Evolutionary conservation across 2,329 filamentous ascomycete species (phyloP).

Genomic region (Aspergillus ustus): DNA sequence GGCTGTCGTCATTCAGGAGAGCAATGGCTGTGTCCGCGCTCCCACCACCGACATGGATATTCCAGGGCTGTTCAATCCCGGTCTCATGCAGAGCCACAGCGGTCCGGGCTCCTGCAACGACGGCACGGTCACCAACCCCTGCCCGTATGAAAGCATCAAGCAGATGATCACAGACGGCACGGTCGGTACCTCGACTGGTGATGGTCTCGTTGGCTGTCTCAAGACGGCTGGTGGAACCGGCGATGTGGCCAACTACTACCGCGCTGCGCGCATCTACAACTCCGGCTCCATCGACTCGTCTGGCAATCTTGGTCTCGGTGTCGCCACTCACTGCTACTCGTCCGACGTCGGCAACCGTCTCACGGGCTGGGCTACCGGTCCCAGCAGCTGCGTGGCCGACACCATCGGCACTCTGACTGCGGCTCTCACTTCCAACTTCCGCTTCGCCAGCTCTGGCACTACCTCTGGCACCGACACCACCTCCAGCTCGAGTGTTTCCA

Average conservation of each 20-base stretch:
- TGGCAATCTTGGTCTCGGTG: constrained; percentile 38
- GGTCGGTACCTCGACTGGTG: constrained; percentile 39
- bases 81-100: constrained; percentile 40
- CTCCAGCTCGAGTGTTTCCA: not conserved
- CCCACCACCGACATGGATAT: constrained; percentile 39
- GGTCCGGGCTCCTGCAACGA: constrained; percentile 41
- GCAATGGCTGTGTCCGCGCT: constrained; percentile 51
- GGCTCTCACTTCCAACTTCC: constrained; percentile 20
- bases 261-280: constrained; percentile 48
- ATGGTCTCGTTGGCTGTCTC: constrained; percentile 42
- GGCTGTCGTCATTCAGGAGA: constrained; percentile 53
- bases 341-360: constrained; percentile 37
- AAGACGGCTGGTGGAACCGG: constrained; percentile 28
- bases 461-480: not conserved
- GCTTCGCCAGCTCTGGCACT: constrained; percentile 8
- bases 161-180: constrained; percentile 48
- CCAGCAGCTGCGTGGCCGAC: constrained; percentile 24
- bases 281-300: constrained; percentile 41
- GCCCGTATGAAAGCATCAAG: constrained; percentile 33
- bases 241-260: constrained; percentile 34
- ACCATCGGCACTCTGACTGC: constrained; percentile 22
- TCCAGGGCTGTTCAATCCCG: constrained; percentile 49
- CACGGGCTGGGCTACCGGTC: constrained; percentile 29
- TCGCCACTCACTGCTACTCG: constrained; percentile 34
- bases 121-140: constrained; percentile 31